Evolutionary conservation across 192 early-diverging fungal species (phyloP).

Genomic region (Backusella parvicylindrica): DNA sequence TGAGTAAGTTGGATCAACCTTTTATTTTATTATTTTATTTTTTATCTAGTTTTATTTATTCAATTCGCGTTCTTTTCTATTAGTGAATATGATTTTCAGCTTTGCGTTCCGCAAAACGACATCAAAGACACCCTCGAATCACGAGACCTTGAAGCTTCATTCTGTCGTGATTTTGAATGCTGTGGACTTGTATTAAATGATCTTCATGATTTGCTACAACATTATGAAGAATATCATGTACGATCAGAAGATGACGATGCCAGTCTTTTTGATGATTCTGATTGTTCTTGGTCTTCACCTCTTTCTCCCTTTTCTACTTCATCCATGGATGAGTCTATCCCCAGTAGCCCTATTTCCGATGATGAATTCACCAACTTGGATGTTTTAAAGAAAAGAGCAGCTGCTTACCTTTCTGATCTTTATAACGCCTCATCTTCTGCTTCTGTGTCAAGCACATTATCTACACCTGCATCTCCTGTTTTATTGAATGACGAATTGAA

Average conservation of each 20-base stretch:
- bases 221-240: conserved; percentile 95
- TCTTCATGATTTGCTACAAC: conserved; percentile 92
- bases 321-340: conserved; percentile 10
- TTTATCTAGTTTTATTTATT: background rate
- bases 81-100: conserved; percentile 31
- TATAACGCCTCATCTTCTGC: conserved; percentile 12
- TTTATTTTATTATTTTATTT: background rate
- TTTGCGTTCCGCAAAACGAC: conserved; percentile 19
- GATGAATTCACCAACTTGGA: conserved; percentile 18
- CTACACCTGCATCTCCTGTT: conserved; percentile 1
- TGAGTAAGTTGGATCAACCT: conserved; percentile 25
- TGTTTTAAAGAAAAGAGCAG: conserved; percentile 29
- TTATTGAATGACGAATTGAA: background rate
- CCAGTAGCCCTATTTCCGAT: conserved; percentile 9
- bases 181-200: conserved; percentile 86
- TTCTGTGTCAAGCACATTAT: background rate
- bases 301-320: conserved; percentile 12
- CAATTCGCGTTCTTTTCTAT: conserved; percentile 3
- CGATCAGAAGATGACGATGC: conserved; percentile 67
- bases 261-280: conserved; percentile 35
- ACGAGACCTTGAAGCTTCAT: conserved; percentile 75
- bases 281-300: conserved; percentile 7
- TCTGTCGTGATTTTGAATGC: conserved; percentile 94
- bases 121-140: conserved; percentile 41
- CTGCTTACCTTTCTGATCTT: conserved; percentile 22